A percentile compares a stretch with the other conserved stretches of the same genome.
Conservation (phyloP, 371 early-diverging fungal species). For the Dichotomocladium elegans region DNA sequence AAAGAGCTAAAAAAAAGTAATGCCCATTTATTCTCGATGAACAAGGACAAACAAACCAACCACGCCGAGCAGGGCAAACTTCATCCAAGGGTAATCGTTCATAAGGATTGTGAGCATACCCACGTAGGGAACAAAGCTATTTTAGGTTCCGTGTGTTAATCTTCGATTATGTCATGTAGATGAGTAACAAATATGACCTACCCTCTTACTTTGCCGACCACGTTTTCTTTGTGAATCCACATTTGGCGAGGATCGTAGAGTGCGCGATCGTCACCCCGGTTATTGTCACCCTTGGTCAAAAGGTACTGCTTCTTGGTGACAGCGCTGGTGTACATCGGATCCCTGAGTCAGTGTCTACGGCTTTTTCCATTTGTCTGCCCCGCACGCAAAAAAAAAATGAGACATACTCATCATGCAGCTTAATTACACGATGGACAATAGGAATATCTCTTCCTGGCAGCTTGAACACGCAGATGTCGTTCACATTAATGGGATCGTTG, state of each 20-base stretch:
- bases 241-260: constrained; percentile 87
- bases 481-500: constrained; percentile 71
- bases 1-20: no score
- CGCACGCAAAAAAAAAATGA: background rate
- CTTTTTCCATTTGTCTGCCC: background rate
- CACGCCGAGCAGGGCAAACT: constrained; percentile 73
- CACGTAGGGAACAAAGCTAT: constrained; percentile 84
- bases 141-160: background rate
- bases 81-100: constrained; percentile 93
- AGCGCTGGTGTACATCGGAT: constrained; percentile 30
- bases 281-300: constrained; percentile 99
- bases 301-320: constrained; percentile 71
- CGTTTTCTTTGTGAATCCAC: constrained; percentile 86
- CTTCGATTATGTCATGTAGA: background rate
- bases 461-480: constrained; percentile 98
- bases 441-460: constrained; percentile 91
- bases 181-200: constrained; percentile 35
- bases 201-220: constrained; percentile 89
- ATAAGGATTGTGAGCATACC: constrained; percentile 97
- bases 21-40: constrained; percentile 47
- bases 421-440: constrained; percentile 97
- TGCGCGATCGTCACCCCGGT: constrained; percentile 90
- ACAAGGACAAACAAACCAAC: constrained; percentile 72
- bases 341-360: background rate
- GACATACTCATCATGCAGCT: constrained; percentile 79